Base-by-base conservation (phyloP, 208 protist species). In the Crithidia acanthocephali region DNA sequence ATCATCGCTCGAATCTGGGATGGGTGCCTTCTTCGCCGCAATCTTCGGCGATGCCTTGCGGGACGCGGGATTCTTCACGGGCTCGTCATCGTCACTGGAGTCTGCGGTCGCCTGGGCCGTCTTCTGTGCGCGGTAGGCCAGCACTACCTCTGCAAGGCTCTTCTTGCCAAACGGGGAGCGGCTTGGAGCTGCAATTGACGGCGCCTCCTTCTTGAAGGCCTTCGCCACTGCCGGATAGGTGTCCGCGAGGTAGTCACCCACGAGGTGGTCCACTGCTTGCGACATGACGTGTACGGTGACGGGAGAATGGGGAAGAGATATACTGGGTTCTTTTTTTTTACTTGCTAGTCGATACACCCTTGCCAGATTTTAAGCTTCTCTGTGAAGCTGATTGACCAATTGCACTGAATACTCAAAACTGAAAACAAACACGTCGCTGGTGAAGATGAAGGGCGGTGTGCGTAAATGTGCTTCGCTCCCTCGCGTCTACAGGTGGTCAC, bases 221-320 rank as follows among this genome's bases (percentile, higher is more conserved):
- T 61, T 67, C 16, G 84, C 81, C 2, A 81, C 81, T 2, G 55
- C 48, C 16, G 84, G 81, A 62, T 89, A 66, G 33, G 61, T 57
- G 11, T 76, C 69, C 40, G 78, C 25, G 40, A 92, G 80, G 74
- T 92, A 92, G 25, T 85, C 69, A 10, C 70, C 44, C 27, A 92
- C 74, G 11, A 85, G 72, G 40, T 75, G 25, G 51, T 92, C 80
- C 42, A 91, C 73, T 25, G 79, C 76, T 30, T 64, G 72, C 16
- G 83, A 80, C 85, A 90, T 90, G 15, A 11, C 23, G 48, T 16
- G 50, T 32, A 22, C 18, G 20, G 15, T 23, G 18, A 22, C 45
- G 10, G 6, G 45, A n/a, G n/a, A n/a, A n/a, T n/a, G n/a, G n/a
- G n/a, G n/a, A n/a, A n/a, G n/a, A n/a, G n/a, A n/a, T n/a, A n/a